A percentile compares a stretch with the other conserved stretches of the same genome.
phyloP scores from a whole-genome alignment of 1,284 basidiomycete species.

The Puccinia horiana region DNA sequence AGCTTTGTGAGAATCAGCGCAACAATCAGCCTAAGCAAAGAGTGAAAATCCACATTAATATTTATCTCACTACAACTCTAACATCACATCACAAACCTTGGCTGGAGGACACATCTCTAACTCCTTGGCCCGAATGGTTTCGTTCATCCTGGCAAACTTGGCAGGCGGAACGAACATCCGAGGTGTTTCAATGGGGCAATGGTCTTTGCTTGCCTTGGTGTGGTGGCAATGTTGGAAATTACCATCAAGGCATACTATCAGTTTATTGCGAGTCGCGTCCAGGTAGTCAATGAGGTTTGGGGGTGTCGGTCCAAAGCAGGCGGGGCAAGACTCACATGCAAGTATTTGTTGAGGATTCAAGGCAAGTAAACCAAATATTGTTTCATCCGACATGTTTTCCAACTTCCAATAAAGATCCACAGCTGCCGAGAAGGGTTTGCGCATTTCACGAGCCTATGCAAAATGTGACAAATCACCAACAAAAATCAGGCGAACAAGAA shows the following conservation, averaged over 20 bases:
- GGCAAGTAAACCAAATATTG: neutral
- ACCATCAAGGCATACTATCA: neutral
- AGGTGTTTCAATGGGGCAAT: neutral
- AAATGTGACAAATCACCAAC: neutral
- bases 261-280: neutral
- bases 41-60: neutral
- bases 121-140: neutral
- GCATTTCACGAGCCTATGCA: too few relatives aligned
- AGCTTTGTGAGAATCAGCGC: conserved; percentile 2
- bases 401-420: neutral
- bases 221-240: too few relatives aligned
- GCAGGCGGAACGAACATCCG: neutral
- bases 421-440: too few relatives aligned
- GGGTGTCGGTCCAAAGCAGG: neutral
- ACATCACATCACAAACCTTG: neutral
- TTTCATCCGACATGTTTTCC: neutral
- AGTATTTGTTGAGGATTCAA: neutral
- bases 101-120: too few relatives aligned
- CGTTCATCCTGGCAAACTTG: neutral
- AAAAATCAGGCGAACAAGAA: neutral
- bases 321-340: neutral
- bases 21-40: neutral
- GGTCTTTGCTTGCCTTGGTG: neutral
- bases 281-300: neutral
- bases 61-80: neutral